A percentile compares a stretch with the other conserved stretches of the same genome.
phyloP scores from a whole-genome alignment of 2,329 filamentous ascomycete species.

The Fusarium stilboides region DNA sequence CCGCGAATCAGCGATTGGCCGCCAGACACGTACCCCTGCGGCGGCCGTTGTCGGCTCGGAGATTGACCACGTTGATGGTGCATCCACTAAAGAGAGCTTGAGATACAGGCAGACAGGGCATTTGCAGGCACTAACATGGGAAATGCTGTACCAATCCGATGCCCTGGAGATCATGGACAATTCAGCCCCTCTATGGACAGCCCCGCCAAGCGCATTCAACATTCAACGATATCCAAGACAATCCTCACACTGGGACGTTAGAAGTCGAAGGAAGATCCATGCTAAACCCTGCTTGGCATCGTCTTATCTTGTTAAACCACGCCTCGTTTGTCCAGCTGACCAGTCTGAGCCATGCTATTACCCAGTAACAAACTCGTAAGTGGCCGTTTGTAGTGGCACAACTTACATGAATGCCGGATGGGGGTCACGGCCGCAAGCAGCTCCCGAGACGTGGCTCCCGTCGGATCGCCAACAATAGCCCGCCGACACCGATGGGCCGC shows the following conservation, averaged over 20 bases:
- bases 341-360: constrained; percentile 22
- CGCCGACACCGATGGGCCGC: constrained; percentile 21
- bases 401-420: constrained; percentile 34
- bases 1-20: constrained; percentile 42
- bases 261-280: constrained; percentile 4
- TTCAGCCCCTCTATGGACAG: constrained; percentile 2
- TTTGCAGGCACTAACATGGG: constrained; percentile 15
- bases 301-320: constrained; percentile 26
- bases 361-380: constrained; percentile 29
- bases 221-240: constrained; percentile 23
- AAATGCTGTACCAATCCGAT: background rate
- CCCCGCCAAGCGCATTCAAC: constrained; percentile 19
- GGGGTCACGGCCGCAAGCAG: constrained; percentile 31
- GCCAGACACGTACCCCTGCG: constrained; percentile 23
- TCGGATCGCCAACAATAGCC: constrained; percentile 16
- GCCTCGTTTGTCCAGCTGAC: constrained; percentile 43
- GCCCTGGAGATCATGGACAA: constrained; percentile 13
- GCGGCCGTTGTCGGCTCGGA: constrained; percentile 35
- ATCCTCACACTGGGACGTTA: constrained; percentile 13
- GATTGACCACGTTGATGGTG: constrained; percentile 31
- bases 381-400: constrained; percentile 38
- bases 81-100: constrained; percentile 18
- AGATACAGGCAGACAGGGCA: constrained; percentile 25
- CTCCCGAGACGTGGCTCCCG: constrained; percentile 31
- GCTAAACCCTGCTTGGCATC: constrained; percentile 39